Evolutionary conservation across 495 filamentous ascomycete genomes (phyloP), one percentile per base, ranked within the genome.

Genomic region (Rhizodiscina lignyota): DNA sequence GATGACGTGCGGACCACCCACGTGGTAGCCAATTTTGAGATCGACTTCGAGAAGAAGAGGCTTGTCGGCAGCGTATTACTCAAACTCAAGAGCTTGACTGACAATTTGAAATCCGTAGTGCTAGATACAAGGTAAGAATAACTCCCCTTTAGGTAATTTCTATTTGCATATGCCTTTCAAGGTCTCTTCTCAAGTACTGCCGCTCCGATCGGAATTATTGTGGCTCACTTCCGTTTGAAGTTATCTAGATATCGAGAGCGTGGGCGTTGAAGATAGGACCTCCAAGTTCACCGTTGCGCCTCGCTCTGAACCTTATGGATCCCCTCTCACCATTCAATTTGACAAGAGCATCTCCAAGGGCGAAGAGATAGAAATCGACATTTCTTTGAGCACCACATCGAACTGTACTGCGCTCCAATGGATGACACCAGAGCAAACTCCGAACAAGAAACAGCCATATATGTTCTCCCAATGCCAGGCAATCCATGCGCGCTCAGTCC

Each of bases 401-500:
- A 68, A 80, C 41, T 93, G 87, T 54, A 92, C 85, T 4, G 87
- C 86, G 0, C 63, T 94, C 32, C 86, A 93, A 58, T 96, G 87
- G 87, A 61, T 96, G 55, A 83, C 75, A 0, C 79, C 83, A 5
- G 74, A 77, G 17, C 87, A 97, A 61, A 94, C 87, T 2, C 79
- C 77, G 30, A 93, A 89, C 64, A 83, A 80, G 55, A 85, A 86
- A 47, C 76, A 83, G 45, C 87, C 87, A 5, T 94, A 94, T 52
- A 89, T 94, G 75, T 94, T 94, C 64, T 87, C 82, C 24, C 87
- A 96, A 70, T 93, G 85, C 56, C 87, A 97, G 61, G 84, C 86
- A 26, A 97, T 97, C 44, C 82, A 94, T 46, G 82, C 79, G 18
- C 71, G 87, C 33, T 92, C 83, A 17, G 66, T 94, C 36, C 93